Evolutionary conservation across 2,329 filamentous ascomycete species (phyloP).

Genomic region (Fusarium multiceps): DNA sequence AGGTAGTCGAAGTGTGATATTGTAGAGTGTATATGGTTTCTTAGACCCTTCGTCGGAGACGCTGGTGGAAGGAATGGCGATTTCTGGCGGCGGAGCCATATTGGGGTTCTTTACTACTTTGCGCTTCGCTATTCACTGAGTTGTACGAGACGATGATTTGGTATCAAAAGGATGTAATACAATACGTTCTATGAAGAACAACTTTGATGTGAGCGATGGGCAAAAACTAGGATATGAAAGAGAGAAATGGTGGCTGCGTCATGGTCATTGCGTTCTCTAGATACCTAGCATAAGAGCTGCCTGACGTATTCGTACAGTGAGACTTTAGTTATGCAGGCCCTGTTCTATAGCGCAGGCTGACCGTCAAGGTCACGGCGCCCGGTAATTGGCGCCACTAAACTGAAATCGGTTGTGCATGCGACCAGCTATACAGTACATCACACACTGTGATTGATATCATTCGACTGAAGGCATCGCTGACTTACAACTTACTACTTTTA

Average conservation of each 20-base stretch:
- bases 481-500: background rate
- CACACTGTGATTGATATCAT: background rate
- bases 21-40: slow-evolving; percentile 81
- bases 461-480: background rate
- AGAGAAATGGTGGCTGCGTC: slow-evolving; percentile 33
- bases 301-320: slow-evolving; percentile 39
- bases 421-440: background rate
- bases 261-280: slow-evolving; percentile 24
- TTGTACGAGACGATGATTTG: background rate
- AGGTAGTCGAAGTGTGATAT: slow-evolving; percentile 80
- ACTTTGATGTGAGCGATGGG: background rate
- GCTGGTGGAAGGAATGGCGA: slow-evolving; percentile 75
- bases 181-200: background rate
- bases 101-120: slow-evolving; percentile 25
- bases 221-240: slow-evolving; percentile 19
- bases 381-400: slow-evolving; percentile 24
- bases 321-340: slow-evolving; percentile 12
- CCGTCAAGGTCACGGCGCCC: slow-evolving; percentile 27
- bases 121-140: background rate
- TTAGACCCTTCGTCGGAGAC: slow-evolving; percentile 61
- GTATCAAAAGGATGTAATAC: background rate
- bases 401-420: slow-evolving; percentile 29
- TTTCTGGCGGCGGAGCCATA: slow-evolving; percentile 74
- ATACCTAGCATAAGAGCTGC: background rate
- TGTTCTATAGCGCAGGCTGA: slow-evolving; percentile 20